Percentiles rank a stretch among this genome's conserved stretches.
phyloP scores from a whole-genome alignment of 768 basidiomycete genomes.

The Collybiopsis luxurians region DNA sequence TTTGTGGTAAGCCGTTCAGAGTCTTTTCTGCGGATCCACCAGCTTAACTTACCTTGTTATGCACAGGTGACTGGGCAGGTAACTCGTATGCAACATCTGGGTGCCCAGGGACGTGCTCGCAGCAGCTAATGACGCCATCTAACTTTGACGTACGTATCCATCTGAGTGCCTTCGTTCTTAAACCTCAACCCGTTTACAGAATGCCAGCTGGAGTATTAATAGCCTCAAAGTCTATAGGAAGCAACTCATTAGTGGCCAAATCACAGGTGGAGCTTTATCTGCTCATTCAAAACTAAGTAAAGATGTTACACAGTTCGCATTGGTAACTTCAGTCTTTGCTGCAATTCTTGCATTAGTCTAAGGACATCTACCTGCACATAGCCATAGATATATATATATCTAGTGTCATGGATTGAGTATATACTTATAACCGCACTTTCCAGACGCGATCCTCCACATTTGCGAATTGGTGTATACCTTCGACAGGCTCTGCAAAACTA shows the following conservation, averaged over 20 bases:
- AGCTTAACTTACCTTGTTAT: not conserved
- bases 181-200: conserved; percentile 37
- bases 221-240: conserved; percentile 72
- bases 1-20: conserved; percentile 58
- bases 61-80: conserved; percentile 85
- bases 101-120: conserved; percentile 73
- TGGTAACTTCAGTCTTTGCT: not conserved
- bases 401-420: not conserved
- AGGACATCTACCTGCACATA: too few species aligned
- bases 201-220: conserved; percentile 81
- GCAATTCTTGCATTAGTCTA: not conserved
- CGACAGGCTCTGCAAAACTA: conserved; percentile 63
- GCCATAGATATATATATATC: not conserved
- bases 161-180: not conserved
- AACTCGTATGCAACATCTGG: conserved; percentile 72
- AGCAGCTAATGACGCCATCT: conserved; percentile 58
- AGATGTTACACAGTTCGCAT: not conserved
- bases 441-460: conserved; percentile 43
- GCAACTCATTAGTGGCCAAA: conserved; percentile 39
- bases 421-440: conserved; percentile 52
- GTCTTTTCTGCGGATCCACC: conserved; percentile 7
- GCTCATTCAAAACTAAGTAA: not conserved
- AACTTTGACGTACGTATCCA: conserved; percentile 65
- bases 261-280: conserved; percentile 18
- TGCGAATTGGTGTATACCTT: conserved; percentile 18